A percentile compares a stretch with the other conserved stretches of the same genome.
phyloP scores from a whole-genome alignment of 768 basidiomycete genomes.

The Pleurotus salmoneostramineus region DNA sequence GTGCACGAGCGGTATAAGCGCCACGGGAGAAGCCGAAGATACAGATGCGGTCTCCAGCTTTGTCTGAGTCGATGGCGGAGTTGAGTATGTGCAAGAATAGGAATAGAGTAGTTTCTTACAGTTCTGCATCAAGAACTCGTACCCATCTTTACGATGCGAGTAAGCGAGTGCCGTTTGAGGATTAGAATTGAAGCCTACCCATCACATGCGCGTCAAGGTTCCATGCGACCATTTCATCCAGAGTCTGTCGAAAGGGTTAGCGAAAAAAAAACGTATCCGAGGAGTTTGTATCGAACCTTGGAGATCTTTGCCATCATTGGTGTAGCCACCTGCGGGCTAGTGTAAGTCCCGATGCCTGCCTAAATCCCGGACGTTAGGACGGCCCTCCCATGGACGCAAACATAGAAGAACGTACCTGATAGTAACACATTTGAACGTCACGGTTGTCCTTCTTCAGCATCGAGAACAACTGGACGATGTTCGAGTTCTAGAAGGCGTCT shows the following conservation, averaged over 20 bases:
- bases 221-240: constrained; percentile 45
- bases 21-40: constrained; percentile 41
- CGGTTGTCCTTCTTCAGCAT: constrained; percentile 24
- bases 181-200: constrained; percentile 16
- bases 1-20: constrained; percentile 39
- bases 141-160: constrained; percentile 32
- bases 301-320: constrained; percentile 36
- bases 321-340: constrained; percentile 35
- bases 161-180: background rate
- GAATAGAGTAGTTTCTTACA: constrained; percentile 32
- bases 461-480: constrained; percentile 34
- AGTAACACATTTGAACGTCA: constrained; percentile 29
- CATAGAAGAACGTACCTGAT: constrained; percentile 31
- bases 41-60: background rate
- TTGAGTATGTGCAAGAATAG: too few species aligned
- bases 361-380: constrained; percentile 25
- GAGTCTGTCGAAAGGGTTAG: constrained; percentile 16
- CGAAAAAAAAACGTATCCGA: background rate
- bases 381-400: constrained; percentile 10
- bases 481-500: constrained; percentile 41
- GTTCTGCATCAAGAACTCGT: constrained; percentile 51
- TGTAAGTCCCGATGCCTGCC: constrained; percentile 36
- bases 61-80: constrained; percentile 9
- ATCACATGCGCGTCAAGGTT: constrained; percentile 50
- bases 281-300: constrained; percentile 23